These are phyloP conservation scores for Tuber brumale DNA, from an alignment of 495 filamentous ascomycete genomes.

Conservation along the genomic window DNA sequence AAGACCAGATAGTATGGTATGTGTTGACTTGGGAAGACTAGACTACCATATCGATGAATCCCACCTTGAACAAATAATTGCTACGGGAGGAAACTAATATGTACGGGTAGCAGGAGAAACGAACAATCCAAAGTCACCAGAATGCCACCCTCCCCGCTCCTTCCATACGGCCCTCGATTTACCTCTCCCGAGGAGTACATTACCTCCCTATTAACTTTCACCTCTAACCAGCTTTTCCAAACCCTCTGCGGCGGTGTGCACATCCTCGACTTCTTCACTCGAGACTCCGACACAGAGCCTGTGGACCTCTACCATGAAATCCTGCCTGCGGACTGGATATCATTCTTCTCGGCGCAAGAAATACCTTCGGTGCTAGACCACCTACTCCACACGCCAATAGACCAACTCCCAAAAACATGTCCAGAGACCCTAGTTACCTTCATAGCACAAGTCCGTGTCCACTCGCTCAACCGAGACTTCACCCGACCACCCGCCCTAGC, in stretches of 20 bases:
- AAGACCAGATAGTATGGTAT: not conserved
- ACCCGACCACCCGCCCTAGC: conserved; percentile 20
- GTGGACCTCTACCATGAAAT: conserved; percentile 62
- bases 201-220: conserved; percentile 67
- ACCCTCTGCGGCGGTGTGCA: conserved; percentile 88
- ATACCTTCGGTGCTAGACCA: conserved; percentile 70
- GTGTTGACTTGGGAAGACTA: not conserved
- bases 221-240: conserved; percentile 70
- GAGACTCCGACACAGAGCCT: conserved; percentile 50
- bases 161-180: conserved; percentile 57
- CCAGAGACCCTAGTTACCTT: conserved; percentile 66
- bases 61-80: not conserved
- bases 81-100: not conserved
- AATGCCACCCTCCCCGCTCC: conserved; percentile 50
- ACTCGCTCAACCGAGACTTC: conserved; percentile 62
- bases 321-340: conserved; percentile 71
- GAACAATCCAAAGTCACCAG: not conserved
- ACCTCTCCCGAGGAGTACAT: conserved; percentile 61
- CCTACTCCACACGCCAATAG: conserved; percentile 66
- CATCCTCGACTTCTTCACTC: conserved; percentile 93
- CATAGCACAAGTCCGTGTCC: conserved; percentile 62
- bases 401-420: conserved; percentile 43
- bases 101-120: not conserved
- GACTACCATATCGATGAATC: not conserved
- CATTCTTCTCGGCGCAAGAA: conserved; percentile 63